Conservation (phyloP, 441 rosid genomes). For the Mallotus japonicus region DNA sequence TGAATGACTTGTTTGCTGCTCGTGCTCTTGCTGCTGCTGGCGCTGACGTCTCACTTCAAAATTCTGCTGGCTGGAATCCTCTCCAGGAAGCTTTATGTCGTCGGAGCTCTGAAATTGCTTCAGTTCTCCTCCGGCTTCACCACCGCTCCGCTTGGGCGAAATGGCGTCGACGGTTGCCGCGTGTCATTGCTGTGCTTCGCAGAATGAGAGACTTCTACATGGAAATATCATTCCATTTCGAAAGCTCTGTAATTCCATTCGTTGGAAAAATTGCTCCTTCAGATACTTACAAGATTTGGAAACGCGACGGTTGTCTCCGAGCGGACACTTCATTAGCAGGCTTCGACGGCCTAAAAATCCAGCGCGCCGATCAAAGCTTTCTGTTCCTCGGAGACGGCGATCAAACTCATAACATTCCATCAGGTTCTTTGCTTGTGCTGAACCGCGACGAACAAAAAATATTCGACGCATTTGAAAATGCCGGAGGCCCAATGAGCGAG, state of each 20-base stretch:
- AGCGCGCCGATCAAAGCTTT: conserved; percentile 85
- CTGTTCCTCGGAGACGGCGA: conserved; percentile 86
- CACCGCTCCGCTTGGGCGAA: conserved; percentile 79
- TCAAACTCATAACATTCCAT: conserved; percentile 41
- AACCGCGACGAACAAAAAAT: conserved; percentile 67
- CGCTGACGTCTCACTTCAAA: conserved; percentile 71
- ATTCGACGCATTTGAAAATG: conserved; percentile 73
- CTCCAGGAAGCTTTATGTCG: conserved; percentile 81
- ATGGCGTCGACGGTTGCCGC: conserved; percentile 88
- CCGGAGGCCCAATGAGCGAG: conserved; percentile 67
- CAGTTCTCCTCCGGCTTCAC: conserved; percentile 50
- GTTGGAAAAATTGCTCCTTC: conserved; percentile 87
- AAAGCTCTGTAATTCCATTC: conserved; percentile 94
- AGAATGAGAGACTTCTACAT: conserved; percentile 93
- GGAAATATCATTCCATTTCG: conserved; percentile 93
- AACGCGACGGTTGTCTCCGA: conserved; percentile 80
- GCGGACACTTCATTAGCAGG: conserved; percentile 86
- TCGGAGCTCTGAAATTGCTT: conserved; percentile 56
- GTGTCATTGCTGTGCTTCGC: conserved; percentile 58
- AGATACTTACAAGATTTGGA: conserved; percentile 95
- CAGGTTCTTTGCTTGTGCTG: conserved; percentile 70
- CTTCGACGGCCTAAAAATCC: conserved; percentile 84
- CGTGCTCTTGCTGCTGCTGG: conserved; percentile 58
- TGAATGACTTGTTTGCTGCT: conserved; percentile 55
- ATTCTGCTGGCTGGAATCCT: conserved; percentile 74